Percentiles rank a stretch among this genome's conserved stretches.
phyloP scores from a whole-genome alignment of 2,329 filamentous ascomycete species.

The Aspergillus uvarum region DNA sequence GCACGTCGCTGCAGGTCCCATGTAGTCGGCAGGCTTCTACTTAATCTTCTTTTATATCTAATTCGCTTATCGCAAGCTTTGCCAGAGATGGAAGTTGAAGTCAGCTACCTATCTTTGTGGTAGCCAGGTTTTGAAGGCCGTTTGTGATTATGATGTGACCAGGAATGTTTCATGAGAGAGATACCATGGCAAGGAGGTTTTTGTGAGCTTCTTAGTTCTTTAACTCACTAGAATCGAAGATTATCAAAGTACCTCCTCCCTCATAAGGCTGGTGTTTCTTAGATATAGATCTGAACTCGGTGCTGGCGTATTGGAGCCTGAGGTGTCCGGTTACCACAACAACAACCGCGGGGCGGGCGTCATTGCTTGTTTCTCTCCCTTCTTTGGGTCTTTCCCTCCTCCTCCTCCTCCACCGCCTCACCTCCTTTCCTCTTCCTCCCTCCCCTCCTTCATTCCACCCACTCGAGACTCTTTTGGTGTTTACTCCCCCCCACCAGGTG shows the following conservation, averaged over 20 bases:
- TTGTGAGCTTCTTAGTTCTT: background rate
- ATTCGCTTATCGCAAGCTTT: background rate
- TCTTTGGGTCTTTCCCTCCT: background rate
- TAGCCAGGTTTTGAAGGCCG: background rate
- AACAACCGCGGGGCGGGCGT: constrained; percentile 11
- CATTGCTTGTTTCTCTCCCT: background rate
- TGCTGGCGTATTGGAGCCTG: background rate
- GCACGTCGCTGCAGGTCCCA: background rate
- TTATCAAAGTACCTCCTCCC: no score
- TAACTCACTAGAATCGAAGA: no score
- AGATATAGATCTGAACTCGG: background rate
- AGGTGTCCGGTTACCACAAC: constrained; percentile 24
- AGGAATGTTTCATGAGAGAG: background rate
- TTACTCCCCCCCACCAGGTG: background rate
- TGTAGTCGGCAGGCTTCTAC: constrained; percentile 6
- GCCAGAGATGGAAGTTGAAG: background rate
- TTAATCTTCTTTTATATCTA: background rate
- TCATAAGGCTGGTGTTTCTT: no score
- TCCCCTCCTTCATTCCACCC: constrained; percentile 8
- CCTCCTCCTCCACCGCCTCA: constrained; percentile 7
- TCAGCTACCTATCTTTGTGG: background rate
- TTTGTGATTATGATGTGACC: background rate
- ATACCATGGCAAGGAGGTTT: background rate
- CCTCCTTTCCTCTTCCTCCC: constrained; percentile 9
- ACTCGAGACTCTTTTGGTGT: background rate